Conservation (phyloP, 768 basidiomycete species). For the Podaxis sp. region DNA sequence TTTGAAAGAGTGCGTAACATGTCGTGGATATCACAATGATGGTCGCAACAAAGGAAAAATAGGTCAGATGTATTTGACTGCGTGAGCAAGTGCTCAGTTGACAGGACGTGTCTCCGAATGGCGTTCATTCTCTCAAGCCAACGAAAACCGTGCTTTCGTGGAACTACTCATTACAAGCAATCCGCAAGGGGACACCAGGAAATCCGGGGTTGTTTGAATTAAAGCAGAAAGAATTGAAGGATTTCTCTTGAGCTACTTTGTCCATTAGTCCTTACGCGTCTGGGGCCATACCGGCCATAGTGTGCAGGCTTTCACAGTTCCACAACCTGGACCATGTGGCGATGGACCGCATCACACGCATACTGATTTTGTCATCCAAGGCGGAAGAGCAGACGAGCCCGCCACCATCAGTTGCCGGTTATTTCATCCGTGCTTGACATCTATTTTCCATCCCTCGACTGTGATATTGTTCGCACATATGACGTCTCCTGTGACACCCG, state of each 20-base stretch:
- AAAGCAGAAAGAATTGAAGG: background rate
- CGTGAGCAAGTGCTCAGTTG: conserved; percentile 25
- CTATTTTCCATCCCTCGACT: background rate
- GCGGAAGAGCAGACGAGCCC: background rate
- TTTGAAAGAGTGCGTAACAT: conserved; percentile 45
- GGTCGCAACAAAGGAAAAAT: conserved; percentile 40
- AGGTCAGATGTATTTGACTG: conserved; percentile 35
- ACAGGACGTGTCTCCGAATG: background rate
- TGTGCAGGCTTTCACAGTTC: background rate
- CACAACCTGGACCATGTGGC: background rate
- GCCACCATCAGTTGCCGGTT: background rate
- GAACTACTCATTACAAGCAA: conserved; percentile 43
- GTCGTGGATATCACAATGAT: conserved; percentile 45
- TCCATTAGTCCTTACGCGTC: background rate
- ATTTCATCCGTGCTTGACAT: conserved; percentile 1
- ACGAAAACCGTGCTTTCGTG: conserved; percentile 49
- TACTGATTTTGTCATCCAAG: conserved; percentile 4
- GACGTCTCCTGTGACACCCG: conserved; percentile 20
- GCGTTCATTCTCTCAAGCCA: conserved; percentile 28
- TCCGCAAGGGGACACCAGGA: conserved; percentile 41
- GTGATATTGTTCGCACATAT: conserved; percentile 17
- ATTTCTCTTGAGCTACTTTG: conserved; percentile 1
- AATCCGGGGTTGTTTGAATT: background rate
- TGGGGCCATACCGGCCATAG: conserved; percentile 7
- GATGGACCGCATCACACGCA: conserved; percentile 6